Evolutionary conservation across 2,329 filamentous ascomycete genomes (phyloP).

Genomic region (Blastomyces parvus): DNA sequence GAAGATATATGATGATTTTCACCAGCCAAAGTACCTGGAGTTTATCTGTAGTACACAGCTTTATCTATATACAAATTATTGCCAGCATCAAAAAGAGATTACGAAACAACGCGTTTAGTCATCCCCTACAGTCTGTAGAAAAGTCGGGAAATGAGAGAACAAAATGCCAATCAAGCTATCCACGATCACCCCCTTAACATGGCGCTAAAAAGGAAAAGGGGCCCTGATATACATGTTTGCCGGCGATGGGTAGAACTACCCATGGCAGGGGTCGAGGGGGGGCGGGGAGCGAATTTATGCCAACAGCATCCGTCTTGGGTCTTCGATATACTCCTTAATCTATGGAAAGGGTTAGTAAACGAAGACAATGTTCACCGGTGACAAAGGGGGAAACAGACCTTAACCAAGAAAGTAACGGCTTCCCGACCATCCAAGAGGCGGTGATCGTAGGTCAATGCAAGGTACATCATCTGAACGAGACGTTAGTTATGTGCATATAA

Average conservation of each 20-base stretch:
- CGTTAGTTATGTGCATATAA: neutral
- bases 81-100: neutral
- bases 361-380: neutral
- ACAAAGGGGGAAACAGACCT: slow-evolving; percentile 40
- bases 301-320: slow-evolving; percentile 83
- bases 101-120: neutral
- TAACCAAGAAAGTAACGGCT: slow-evolving; percentile 91
- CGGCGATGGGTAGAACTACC: neutral
- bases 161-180: neutral
- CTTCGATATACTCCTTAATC: slow-evolving; percentile 95
- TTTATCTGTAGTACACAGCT: neutral
- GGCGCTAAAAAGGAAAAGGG: neutral
- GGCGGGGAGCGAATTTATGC: slow-evolving; percentile 21
- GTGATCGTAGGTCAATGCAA: slow-evolving; percentile 95
- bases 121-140: neutral
- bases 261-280: neutral
- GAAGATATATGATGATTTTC: neutral
- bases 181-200: neutral
- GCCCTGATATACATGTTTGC: neutral
- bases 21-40: neutral
- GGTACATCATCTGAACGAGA: slow-evolving; percentile 74
- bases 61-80: slow-evolving; percentile 3
- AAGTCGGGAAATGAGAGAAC: neutral
- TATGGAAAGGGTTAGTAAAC: slow-evolving; percentile 18
- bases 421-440: slow-evolving; percentile 89